Percentiles rank a stretch among this genome's conserved stretches.
These are phyloP conservation scores for Apiospora marii DNA, from an alignment of 2,329 filamentous ascomycete species.

Conservation along the genomic window DNA sequence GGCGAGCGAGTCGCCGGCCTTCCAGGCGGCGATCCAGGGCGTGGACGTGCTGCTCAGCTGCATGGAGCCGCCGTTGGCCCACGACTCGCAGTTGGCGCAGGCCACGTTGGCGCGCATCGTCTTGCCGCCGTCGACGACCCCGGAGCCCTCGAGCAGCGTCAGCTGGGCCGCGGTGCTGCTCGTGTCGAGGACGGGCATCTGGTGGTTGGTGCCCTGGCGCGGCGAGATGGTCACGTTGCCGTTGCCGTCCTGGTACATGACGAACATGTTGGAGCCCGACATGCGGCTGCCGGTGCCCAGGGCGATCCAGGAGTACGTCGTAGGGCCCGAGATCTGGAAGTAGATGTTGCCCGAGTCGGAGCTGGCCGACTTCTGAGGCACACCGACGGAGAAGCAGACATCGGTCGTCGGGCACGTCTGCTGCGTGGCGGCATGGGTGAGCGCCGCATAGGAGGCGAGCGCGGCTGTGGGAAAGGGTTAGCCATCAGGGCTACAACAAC, in stretches of 20 bases:
- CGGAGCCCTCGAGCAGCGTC: conserved; percentile 65
- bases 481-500: background rate
- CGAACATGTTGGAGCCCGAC: conserved; percentile 66
- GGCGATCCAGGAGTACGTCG: conserved; percentile 62
- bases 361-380: conserved; percentile 58
- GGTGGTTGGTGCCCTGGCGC: conserved; percentile 56
- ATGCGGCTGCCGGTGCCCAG: conserved; percentile 65
- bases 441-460: conserved; percentile 25
- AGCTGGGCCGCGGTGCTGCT: conserved; percentile 50
- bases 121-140: conserved; percentile 50
- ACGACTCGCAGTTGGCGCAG: conserved; percentile 61
- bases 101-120: conserved; percentile 67
- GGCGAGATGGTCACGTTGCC: conserved; percentile 70
- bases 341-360: conserved; percentile 64
- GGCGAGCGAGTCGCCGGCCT: conserved; percentile 53
- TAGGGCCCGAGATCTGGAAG: conserved; percentile 65
- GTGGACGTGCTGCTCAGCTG: conserved; percentile 49
- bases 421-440: conserved; percentile 36
- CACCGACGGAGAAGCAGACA: conserved; percentile 64
- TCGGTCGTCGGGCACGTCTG: conserved; percentile 50
- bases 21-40: conserved; percentile 64
- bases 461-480: background rate
- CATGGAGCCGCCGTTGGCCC: conserved; percentile 51
- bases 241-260: conserved; percentile 65
- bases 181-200: conserved; percentile 55